These are phyloP conservation scores for Mychonastes homosphaera DNA, from an alignment of 139 green algal species.

Conservation along the genomic window DNA sequence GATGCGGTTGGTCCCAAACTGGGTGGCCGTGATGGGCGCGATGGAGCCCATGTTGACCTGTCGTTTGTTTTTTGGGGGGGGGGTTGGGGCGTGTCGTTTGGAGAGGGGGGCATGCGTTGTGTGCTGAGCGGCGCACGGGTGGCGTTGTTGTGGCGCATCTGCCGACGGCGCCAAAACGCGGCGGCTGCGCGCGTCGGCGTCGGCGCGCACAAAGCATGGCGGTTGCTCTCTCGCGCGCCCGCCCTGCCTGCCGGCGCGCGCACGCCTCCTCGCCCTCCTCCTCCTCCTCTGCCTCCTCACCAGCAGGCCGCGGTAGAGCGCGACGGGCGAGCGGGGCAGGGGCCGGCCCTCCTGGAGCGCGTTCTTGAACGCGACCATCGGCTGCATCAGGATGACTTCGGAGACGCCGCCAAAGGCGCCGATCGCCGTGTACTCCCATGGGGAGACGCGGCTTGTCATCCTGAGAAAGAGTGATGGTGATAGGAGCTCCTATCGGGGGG, in stretches of 20 bases:
- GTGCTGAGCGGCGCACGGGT: neutral
- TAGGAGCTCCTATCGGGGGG: too few species aligned
- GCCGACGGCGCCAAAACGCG: neutral
- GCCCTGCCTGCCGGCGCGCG: neutral
- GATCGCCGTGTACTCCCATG: constrained; percentile 68
- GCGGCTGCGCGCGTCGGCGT: neutral
- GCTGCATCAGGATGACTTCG: constrained; percentile 72
- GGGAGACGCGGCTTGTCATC: too few species aligned
- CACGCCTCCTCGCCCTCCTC: too few species aligned
- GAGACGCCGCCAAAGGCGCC: constrained; percentile 51
- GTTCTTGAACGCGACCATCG: constrained; percentile 82
- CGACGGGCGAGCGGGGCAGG: constrained; percentile 41
- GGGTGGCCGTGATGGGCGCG: constrained; percentile 79
- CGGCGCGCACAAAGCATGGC: neutral
- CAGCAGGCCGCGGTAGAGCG: constrained; percentile 70
- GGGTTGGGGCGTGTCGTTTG: neutral
- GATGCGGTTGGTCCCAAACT: constrained; percentile 72
- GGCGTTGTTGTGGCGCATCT: neutral
- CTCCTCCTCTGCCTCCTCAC: constrained; percentile 35
- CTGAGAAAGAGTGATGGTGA: too few species aligned
- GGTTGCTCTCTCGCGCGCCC: neutral
- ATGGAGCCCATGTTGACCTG: constrained; percentile 76
- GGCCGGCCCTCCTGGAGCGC: constrained; percentile 68
- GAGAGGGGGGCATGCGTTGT: neutral
- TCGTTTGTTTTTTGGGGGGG: too few species aligned